Conservation (phyloP, 1,284 basidiomycete genomes). For the Apiotrichum gracile region DNA sequence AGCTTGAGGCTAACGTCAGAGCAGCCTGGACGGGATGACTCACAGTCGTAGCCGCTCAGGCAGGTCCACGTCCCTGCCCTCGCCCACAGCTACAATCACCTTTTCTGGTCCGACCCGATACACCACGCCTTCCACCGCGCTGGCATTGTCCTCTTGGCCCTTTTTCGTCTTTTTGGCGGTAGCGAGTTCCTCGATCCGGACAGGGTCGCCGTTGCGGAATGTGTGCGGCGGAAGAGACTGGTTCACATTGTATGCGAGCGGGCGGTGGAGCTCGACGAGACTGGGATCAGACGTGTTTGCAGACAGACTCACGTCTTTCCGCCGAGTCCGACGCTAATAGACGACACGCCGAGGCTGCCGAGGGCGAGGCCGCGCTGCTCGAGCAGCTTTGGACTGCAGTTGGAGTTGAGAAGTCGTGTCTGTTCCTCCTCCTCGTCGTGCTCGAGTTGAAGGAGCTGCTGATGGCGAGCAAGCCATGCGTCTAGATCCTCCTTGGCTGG, state of each 20-base stretch:
- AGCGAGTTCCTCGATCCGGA: slow-evolving; percentile 67
- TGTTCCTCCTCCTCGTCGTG: slow-evolving; percentile 76
- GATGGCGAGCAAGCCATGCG: slow-evolving; percentile 67
- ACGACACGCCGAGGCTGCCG: slow-evolving; percentile 63
- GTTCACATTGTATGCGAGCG: slow-evolving; percentile 68
- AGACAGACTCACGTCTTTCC: slow-evolving; percentile 68
- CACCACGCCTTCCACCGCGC: slow-evolving; percentile 69
- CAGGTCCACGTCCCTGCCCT: slow-evolving; percentile 63
- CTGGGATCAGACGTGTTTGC: slow-evolving; percentile 45
- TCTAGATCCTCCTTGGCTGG: slow-evolving; percentile 45
- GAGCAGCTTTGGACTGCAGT: slow-evolving; percentile 74
- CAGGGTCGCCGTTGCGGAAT: slow-evolving; percentile 75
- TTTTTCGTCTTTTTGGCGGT: slow-evolving; percentile 52
- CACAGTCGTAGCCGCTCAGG: slow-evolving; percentile 72
- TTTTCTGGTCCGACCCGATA: slow-evolving; percentile 69
- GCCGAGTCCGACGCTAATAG: slow-evolving; percentile 72
- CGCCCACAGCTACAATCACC: slow-evolving; percentile 68
- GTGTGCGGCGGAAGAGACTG: slow-evolving; percentile 75
- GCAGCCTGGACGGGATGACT: slow-evolving; percentile 8
- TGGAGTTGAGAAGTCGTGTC: slow-evolving; percentile 70
- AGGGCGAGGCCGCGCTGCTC: slow-evolving; percentile 82
- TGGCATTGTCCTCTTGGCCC: slow-evolving; percentile 21
- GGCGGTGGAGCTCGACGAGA: slow-evolving; percentile 77
- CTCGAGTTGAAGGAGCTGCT: slow-evolving; percentile 63
- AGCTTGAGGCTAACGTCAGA: background rate